These are phyloP conservation scores for Penicillium brasilianum DNA, from an alignment of 2,329 filamentous ascomycete species.

Conservation along the genomic window DNA sequence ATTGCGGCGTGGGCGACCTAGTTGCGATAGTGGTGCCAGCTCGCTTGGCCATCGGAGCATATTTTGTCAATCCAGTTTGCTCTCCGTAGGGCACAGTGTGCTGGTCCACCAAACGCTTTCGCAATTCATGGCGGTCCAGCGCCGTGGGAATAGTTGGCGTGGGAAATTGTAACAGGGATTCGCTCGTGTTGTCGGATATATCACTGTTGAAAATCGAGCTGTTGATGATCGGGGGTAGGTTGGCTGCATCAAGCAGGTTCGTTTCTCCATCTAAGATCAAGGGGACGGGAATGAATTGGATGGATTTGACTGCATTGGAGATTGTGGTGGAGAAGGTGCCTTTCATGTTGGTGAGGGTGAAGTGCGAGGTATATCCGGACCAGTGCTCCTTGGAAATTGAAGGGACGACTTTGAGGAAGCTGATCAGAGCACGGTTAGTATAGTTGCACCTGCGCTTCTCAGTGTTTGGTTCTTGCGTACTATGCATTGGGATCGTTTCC, in stretches of 20 bases:
- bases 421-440: constrained; percentile 30
- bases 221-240: constrained; percentile 8
- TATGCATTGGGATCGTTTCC: constrained; percentile 60
- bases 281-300: constrained; percentile 22
- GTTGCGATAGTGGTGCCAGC: constrained; percentile 64
- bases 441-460: too few relatives aligned
- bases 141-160: constrained; percentile 34
- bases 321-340: constrained; percentile 57
- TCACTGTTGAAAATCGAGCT: constrained; percentile 30
- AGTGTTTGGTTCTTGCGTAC: constrained; percentile 45
- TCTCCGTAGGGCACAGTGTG: constrained; percentile 58
- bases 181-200: constrained; percentile 36
- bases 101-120: constrained; percentile 34
- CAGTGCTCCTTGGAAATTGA: constrained; percentile 54
- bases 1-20: constrained; percentile 55
- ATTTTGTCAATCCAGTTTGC: constrained; percentile 62
- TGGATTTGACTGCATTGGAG: constrained; percentile 35
- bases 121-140: constrained; percentile 32
- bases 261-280: constrained; percentile 7
- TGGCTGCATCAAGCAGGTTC: constrained; percentile 13
- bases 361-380: constrained; percentile 65
- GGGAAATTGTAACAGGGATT: constrained; percentile 31
- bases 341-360: constrained; percentile 68
- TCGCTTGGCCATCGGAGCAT: constrained; percentile 65
- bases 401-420: constrained; percentile 65